Evolutionary conservation across 176 grass and related monocot species (phyloP), one percentile per base, ranked within the genome.

Genomic region (Phoenix dactylifera): DNA sequence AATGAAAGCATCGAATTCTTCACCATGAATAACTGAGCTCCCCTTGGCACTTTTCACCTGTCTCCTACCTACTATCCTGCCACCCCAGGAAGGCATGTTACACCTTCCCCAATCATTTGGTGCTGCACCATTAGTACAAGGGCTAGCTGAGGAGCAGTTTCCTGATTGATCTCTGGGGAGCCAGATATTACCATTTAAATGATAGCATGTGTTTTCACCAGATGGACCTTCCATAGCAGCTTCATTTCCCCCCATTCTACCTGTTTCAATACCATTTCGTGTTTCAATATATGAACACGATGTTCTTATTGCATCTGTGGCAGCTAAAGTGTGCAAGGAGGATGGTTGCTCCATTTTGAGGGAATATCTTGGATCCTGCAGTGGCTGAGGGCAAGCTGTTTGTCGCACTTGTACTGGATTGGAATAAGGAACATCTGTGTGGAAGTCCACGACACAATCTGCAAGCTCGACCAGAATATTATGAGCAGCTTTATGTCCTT

Each of bases 1-100:
- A 72, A 92, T 80, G 72, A 98, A 98, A 17, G 87, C 70, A 63
- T 83, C 83, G 44, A 80, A 92, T 69, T 92, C 93, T 64, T 98
- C 93, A 67, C 65, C 66, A 80, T 74, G 77, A 58, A 98, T 68
- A 71, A 72, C 80, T 63, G 87, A 82, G 30, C 66, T 61, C 26
- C 84, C 87, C 48, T 67, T 82, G 32, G 70, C 63, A 64, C 74
- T 92, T 72, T 72, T 88, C 65, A 81, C 81, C 64, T 98, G 83
- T 65, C 70, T 49, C 53, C 84, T 78, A 54, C 84, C 84, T 66
- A 91, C 84, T 10, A 85, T 78, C 72, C 81, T 74, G 55, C 82
- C 85, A 77, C 83, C 93, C 93, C 93, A 98, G 76, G 73, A 80
- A 18, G 79, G 81, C 62, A 81, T 81, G 64, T 72, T 79, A 30